Evolutionary conservation across 208 protist species (phyloP), one percentile per base, ranked within the genome.

Genomic region (Wallacemonas collosoma): DNA sequence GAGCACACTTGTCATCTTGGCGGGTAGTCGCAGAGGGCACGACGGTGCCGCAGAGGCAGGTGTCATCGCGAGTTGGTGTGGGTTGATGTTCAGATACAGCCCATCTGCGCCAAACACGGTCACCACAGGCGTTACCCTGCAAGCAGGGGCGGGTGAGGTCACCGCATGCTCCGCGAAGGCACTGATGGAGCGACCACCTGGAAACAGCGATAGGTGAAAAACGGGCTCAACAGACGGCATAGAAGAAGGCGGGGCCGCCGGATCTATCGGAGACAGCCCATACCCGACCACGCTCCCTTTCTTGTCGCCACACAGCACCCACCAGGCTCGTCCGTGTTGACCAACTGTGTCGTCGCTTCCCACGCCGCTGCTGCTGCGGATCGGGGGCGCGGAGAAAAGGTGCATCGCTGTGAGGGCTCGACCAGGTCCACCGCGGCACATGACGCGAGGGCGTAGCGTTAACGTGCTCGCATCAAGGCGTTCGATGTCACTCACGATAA

Each of bases 1-100:
- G 36, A 95, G 82, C 11, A 91, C 61, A 35, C 56, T 47, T 8
- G 85, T 86, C 12, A 81, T 67, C 11, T 87, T 80, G 47, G 76
- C 87, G 8, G 89, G 84, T 8, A 94, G 75, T 1, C 79, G 79
- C 15, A 94, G 69, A 17, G 75, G 73, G 17, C 9, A 79, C 39
- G 72, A 74, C 9, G 53, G 15, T 0, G 5, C 9, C 11, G 53
- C 14, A 8, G 53, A 38, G 9, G 15, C 11, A 5, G 53, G 53
- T 36, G 15, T 15, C 6, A 17, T 8, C 53, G 53, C 53, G 6
- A 57, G 53, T 15, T 36, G 5, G 15, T 8, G 5, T 6, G 43
- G n/a, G 43, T n/a, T 65, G 12, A 65, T 8, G 15, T 48, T 4
- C n/a, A 26, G 6, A 8, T 45, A 65, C 7, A 65, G n/a, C 4